phyloP scores from a whole-genome alignment of 1,139 yeast species.

The Blastobotrys elegans region DNA sequence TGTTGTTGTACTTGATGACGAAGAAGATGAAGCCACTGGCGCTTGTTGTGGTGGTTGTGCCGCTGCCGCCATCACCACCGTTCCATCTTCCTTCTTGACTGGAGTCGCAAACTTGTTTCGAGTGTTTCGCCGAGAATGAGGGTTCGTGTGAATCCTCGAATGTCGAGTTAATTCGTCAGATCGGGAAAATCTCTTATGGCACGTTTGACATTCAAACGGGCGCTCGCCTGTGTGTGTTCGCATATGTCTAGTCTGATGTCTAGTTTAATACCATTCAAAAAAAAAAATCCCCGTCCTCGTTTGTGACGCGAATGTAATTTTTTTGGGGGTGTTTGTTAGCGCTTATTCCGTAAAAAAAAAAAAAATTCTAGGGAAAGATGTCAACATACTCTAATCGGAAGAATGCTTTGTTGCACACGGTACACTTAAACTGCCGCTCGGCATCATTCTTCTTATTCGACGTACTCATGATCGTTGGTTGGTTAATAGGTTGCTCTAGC shows the following conservation, averaged over 20 bases:
- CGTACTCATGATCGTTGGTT: conserved; percentile 10
- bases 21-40: conserved; percentile 8
- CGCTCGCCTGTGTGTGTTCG: conserved; percentile 95
- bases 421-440: conserved; percentile 81
- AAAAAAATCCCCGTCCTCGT: not conserved
- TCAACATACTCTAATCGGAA: conserved; percentile 61
- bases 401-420: conserved; percentile 86
- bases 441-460: conserved; percentile 32
- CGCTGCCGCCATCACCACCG: not conserved
- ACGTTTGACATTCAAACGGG: conserved; percentile 86
- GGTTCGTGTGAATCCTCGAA: conserved; percentile 78
- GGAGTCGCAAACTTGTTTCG: conserved; percentile 20
- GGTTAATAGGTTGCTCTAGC: not conserved
- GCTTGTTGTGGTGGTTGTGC: conserved; percentile 20
- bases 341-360: not conserved
- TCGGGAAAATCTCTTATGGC: conserved; percentile 77
- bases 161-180: conserved; percentile 91
- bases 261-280: not conserved
- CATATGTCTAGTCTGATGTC: conserved; percentile 87
- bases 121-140: conserved; percentile 55
- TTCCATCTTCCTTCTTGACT: conserved; percentile 12
- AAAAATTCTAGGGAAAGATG: too few species aligned
- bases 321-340: not conserved
- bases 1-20: not conserved
- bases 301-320: not conserved